Evolutionary conservation across 139 green algal species (phyloP).

Genomic region (Coelastrella sp.): DNA sequence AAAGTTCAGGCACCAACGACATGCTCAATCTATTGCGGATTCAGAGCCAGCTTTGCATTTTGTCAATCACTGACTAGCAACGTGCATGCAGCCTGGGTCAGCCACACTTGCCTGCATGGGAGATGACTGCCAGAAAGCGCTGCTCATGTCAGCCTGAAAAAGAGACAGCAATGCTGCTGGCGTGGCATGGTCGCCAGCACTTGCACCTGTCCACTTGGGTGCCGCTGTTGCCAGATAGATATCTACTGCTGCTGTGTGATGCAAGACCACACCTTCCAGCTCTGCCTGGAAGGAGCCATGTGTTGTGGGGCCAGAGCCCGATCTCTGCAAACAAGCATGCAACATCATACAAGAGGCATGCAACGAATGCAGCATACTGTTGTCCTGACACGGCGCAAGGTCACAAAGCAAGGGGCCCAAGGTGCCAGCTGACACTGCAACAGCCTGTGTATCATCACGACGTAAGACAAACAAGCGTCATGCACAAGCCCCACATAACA

Average conservation of each 20-base stretch:
- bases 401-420: no score
- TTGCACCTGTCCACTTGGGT: not conserved
- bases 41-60: no score
- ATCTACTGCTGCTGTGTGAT: conserved; percentile 27
- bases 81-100: not conserved
- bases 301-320: not conserved
- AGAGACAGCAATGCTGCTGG: not conserved
- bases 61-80: not conserved
- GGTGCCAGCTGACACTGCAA: no score
- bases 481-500: no score
- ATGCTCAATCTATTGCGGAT: no score
- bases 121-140: not conserved
- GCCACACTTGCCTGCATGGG: not conserved
- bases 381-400: no score
- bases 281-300: conserved; percentile 18
- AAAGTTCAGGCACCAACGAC: no score
- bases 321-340: not conserved
- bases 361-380: no score
- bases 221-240: conserved; percentile 18
- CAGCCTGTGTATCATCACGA: no score
- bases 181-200: not conserved
- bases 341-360: no score
- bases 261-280: conserved; percentile 18
- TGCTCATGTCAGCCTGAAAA: conserved; percentile 1
- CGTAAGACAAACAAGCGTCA: no score